These are phyloP conservation scores for Parascedosporium putredinis DNA, from an alignment of 2,329 filamentous ascomycete species.

Conservation along the genomic window DNA sequence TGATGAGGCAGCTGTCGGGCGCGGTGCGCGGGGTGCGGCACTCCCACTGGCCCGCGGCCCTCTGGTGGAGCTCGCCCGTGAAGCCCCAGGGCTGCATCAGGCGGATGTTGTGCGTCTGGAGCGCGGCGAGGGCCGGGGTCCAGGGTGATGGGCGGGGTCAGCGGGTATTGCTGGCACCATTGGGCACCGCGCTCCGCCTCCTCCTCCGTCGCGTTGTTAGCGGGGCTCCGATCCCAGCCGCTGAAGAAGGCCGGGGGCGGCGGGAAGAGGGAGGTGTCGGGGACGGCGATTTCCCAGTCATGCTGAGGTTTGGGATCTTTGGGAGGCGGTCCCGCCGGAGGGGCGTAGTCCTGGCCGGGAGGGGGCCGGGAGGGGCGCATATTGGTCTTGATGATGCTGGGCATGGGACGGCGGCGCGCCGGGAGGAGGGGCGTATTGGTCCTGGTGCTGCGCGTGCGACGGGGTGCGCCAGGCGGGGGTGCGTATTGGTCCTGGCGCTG, in stretches of 20 bases:
- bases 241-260: conserved; percentile 59
- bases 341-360: conserved; percentile 14
- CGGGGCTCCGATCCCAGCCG: conserved; percentile 53
- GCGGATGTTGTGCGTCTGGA: conserved; percentile 40
- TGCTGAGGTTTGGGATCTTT: conserved; percentile 15
- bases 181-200: conserved; percentile 53
- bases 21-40: conserved; percentile 30
- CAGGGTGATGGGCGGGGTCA: conserved; percentile 43
- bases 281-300: conserved; percentile 55
- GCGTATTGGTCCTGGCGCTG: conserved; percentile 9
- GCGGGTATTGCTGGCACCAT: conserved; percentile 54
- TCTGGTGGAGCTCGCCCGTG: conserved; percentile 30
- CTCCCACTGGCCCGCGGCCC: conserved; percentile 41
- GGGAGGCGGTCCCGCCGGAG: conserved; percentile 26
- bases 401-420: conserved; percentile 25
- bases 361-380: conserved; percentile 21
- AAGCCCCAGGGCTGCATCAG: conserved; percentile 41
- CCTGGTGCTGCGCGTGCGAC: conserved; percentile 13
- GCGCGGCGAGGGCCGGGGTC: conserved; percentile 35
- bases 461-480: conserved; percentile 17
- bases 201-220: conserved; percentile 56
- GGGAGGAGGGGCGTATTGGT: conserved; percentile 22
- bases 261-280: conserved; percentile 62
- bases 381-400: conserved; percentile 12
- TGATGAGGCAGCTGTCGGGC: conserved; percentile 54